Evolutionary conservation across 495 filamentous ascomycete species (phyloP).

Genomic region (Penicillium ochrochloron): DNA sequence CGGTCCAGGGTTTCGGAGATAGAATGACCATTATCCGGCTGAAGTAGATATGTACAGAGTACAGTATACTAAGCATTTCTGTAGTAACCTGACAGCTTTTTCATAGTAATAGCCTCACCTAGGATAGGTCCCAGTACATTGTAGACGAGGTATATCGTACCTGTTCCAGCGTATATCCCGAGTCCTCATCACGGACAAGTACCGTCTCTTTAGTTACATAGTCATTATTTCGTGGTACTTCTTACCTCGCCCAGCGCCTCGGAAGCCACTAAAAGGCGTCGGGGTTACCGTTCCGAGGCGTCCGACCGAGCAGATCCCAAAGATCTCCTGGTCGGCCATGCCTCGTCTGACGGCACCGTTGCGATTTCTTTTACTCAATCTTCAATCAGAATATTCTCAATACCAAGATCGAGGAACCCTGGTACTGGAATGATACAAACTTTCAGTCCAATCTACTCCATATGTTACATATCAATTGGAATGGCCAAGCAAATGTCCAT

Average conservation of each 20-base stretch:
- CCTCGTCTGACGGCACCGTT: neutral
- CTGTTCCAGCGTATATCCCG: neutral
- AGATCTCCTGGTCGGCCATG: constrained; percentile 14
- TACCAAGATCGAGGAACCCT: constrained; percentile 5
- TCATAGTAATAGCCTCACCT: neutral
- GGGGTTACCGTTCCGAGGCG: constrained; percentile 22
- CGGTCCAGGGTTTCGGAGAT: constrained; percentile 2
- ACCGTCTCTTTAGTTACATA: neutral
- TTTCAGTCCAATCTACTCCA: neutral
- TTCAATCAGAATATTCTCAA: neutral
- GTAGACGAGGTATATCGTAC: neutral
- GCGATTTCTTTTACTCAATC: neutral
- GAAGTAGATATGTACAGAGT: neutral
- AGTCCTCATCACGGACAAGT: neutral
- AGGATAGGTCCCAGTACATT: neutral
- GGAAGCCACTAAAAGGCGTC: constrained; percentile 19
- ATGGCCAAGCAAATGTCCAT: neutral
- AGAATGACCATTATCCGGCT: neutral
- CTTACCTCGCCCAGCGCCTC: constrained; percentile 3
- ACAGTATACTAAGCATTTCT: neutral
- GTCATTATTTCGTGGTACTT: neutral
- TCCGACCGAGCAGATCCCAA: constrained; percentile 23
- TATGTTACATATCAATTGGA: neutral
- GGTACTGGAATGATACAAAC: neutral
- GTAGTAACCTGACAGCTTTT: neutral